Conservation (phyloP, 345 rosid species). For the Populus deltoides region DNA sequence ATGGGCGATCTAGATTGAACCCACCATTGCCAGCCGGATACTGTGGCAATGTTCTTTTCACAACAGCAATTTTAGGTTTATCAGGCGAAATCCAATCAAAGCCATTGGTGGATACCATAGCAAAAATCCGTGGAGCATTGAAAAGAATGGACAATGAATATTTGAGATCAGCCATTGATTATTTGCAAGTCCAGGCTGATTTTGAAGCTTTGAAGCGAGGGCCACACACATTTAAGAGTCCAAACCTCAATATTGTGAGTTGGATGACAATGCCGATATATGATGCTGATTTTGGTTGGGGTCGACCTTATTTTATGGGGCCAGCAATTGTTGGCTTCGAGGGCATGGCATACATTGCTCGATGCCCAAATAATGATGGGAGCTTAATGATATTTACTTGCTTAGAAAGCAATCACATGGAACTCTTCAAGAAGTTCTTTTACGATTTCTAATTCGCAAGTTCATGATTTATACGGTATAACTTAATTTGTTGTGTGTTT, state of each 20-base stretch:
- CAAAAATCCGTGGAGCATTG: no score
- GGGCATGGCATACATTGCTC: slow-evolving; percentile 2
- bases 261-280: no score
- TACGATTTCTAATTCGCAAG: neutral
- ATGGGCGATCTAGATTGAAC: slow-evolving; percentile 42
- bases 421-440: slow-evolving; percentile 3
- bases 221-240: no score
- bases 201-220: no score
- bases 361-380: neutral
- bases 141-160: no score
- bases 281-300: no score
- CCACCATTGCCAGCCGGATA: slow-evolving; percentile 44
- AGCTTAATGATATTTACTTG: neutral
- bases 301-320: no score
- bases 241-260: no score
- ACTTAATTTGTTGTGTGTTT: no score
- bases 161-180: no score
- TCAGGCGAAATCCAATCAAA: slow-evolving; percentile 29
- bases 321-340: neutral
- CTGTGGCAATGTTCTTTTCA: slow-evolving; percentile 42
- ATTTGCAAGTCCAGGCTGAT: no score
- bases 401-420: slow-evolving; percentile 5
- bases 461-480: no score
- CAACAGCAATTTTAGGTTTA: slow-evolving; percentile 10
- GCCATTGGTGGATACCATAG: slow-evolving; percentile 1